phyloP scores from a whole-genome alignment of 768 basidiomycete species.

The Agrocybe pediades region DNA sequence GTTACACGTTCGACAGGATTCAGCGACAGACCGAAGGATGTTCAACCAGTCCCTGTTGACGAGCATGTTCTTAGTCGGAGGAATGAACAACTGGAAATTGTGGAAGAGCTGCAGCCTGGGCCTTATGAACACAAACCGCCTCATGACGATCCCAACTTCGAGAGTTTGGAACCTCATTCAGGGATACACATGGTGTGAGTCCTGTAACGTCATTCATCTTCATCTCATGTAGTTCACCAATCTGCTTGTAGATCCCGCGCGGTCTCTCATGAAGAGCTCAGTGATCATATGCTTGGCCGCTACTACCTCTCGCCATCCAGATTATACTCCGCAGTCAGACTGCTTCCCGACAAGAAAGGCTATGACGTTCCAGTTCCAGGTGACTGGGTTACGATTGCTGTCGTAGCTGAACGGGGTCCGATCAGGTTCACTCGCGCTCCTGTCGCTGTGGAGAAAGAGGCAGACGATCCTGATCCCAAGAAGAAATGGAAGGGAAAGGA shows the following conservation, averaged over 20 bases:
- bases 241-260: conserved; percentile 59
- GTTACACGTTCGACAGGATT: conserved; percentile 32
- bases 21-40: conserved; percentile 30
- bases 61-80: conserved; percentile 25
- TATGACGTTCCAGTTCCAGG: conserved; percentile 92
- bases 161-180: conserved; percentile 87
- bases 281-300: conserved; percentile 78
- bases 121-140: conserved; percentile 75
- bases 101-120: conserved; percentile 79
- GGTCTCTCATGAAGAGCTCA: conserved; percentile 74
- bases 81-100: conserved; percentile 67
- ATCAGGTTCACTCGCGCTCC: conserved; percentile 74
- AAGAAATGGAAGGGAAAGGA: conserved; percentile 36
- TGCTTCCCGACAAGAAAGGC: conserved; percentile 74
- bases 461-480: conserved; percentile 35
- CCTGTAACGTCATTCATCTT: conserved; percentile 1
- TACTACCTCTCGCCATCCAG: conserved; percentile 88
- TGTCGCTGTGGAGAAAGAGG: conserved; percentile 52
- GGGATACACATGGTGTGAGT: conserved; percentile 82
- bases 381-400: conserved; percentile 96
- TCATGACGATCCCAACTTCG: conserved; percentile 74
- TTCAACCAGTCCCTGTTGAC: background rate
- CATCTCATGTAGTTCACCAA: conserved; percentile 2
- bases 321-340: conserved; percentile 83
- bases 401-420: conserved; percentile 88